Evolutionary conservation across 306 rosid species (phyloP).

Genomic region (Inga laurina): DNA sequence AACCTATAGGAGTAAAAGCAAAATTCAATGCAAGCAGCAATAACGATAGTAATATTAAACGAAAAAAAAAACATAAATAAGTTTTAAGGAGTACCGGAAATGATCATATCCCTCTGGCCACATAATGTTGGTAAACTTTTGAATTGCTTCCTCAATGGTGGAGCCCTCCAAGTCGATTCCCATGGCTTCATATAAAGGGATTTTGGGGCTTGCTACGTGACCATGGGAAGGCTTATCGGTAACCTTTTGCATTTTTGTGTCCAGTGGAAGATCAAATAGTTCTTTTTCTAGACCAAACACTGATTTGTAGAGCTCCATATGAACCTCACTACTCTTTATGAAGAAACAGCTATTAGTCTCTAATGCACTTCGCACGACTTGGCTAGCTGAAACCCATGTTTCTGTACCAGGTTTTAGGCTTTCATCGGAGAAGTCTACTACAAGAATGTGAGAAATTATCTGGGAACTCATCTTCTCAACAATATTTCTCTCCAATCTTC

Average conservation of each 20-base stretch:
- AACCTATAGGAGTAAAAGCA: no score
- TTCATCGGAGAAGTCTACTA: conserved; percentile 27
- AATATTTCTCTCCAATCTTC: background rate
- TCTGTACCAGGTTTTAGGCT: conserved; percentile 25
- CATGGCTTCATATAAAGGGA: conserved; percentile 39
- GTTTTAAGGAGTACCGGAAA: conserved; percentile 30
- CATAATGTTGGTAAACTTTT: conserved; percentile 35
- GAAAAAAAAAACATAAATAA: background rate
- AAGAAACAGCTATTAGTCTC: conserved; percentile 37
- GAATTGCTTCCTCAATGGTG: conserved; percentile 20
- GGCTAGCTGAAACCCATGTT: conserved; percentile 30
- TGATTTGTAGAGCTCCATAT: conserved; percentile 36
- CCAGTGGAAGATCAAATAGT: conserved; percentile 44
- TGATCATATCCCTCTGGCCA: conserved; percentile 43
- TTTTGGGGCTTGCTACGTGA: background rate
- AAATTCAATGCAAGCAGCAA: no score
- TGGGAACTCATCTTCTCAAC: background rate
- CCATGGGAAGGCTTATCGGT: conserved; percentile 31
- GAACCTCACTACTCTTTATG: conserved; percentile 21
- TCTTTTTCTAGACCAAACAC: conserved; percentile 30
- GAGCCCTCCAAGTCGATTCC: conserved; percentile 31
- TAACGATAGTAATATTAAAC: no score
- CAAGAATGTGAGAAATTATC: conserved; percentile 8
- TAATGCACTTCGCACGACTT: conserved; percentile 25
- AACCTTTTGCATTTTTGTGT: conserved; percentile 29